A percentile compares a stretch with the other conserved stretches of the same genome.
These are phyloP conservation scores for Fusarium transvaalense DNA, from an alignment of 2,329 filamentous ascomycete species.

Conservation along the genomic window DNA sequence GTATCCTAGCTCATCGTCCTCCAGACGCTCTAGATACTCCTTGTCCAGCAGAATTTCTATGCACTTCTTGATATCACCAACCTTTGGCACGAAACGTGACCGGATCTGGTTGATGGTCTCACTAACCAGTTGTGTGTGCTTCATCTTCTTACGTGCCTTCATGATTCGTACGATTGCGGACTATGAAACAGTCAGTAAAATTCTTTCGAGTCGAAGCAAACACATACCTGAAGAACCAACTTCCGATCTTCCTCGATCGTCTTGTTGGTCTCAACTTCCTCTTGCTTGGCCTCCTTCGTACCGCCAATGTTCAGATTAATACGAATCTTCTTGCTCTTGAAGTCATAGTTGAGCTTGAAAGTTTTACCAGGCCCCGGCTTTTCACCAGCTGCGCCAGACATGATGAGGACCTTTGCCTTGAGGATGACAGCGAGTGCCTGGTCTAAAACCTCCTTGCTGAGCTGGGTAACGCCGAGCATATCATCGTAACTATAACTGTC, in stretches of 20 bases:
- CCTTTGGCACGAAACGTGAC: conserved; percentile 90
- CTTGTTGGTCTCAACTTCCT: conserved; percentile 98
- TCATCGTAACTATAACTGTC: conserved; percentile 89
- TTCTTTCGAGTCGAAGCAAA: background rate
- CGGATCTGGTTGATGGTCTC: conserved; percentile 97
- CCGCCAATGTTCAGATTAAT: conserved; percentile 96
- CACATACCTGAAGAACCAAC: conserved; percentile 89
- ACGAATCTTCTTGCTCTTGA: conserved; percentile 98
- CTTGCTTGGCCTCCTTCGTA: conserved; percentile 95
- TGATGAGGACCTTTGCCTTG: conserved; percentile 89
- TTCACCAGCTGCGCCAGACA: conserved; percentile 74
- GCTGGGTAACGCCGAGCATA: conserved; percentile 82
- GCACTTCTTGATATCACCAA: conserved; percentile 98
- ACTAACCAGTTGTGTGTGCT: conserved; percentile 92
- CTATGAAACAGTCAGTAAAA: conserved; percentile 61
- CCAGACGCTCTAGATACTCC: conserved; percentile 95
- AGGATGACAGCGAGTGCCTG: conserved; percentile 87
- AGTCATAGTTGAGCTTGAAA: conserved; percentile 90
- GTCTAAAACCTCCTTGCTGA: conserved; percentile 86
- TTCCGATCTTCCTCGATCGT: conserved; percentile 99
- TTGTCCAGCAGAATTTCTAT: conserved; percentile 99
- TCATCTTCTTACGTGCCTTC: conserved; percentile 99
- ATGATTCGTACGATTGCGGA: conserved; percentile 99
- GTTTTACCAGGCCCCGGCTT: conserved; percentile 83
- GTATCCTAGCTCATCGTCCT: conserved; percentile 94